Base-by-base conservation (phyloP, 129 eudicot genomes). In the Helichrysum umbraculigerum region DNA sequence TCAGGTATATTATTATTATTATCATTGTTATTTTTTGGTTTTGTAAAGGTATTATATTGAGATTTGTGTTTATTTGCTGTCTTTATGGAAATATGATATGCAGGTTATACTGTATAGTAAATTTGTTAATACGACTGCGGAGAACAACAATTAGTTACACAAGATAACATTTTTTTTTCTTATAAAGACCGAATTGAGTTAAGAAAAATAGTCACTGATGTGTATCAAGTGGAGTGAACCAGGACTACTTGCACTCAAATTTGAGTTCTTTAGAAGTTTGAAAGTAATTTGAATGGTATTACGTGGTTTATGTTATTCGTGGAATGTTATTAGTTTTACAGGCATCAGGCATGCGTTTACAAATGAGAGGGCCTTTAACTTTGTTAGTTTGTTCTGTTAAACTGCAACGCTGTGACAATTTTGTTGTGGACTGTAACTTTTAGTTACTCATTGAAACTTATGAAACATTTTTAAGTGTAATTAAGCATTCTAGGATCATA, bases 331-430 rank as follows among this genome's bases (percentile, higher is more conserved):
- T 56, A 54, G 73, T 30, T 76, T 67, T n/a, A 63, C 30, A 30
- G 61, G 61, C 20, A n/a, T 29, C 30, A 30, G 61, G 61, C 20
- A n/a, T 29, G 8, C 30, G n/a, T 60, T 64, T 47, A 32, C 47
- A 47, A 4, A 29, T 66, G 52, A 17, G 28, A 3, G 34, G 20
- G 50, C 51, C 58, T 47, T 51, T 76, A 39, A 9, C 47, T 39
- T 39, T 76, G 67, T 76, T 76, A 9, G 12, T 39, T 39, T 76
- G 67, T 76, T 76, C 73, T 66, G 39, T 7, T 37, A 54, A n/a
- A 37, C 30, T 34, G 56, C 19, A 54, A 9, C 56, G 19, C 7
- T 52, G 60, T 78, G 75, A 34, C 8, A 66, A 72, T 73, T 72
- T 47, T 22, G 70, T 76, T 29, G 57, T n/a, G 57, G 41, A 68